These are phyloP conservation scores for Dothidotthia symphoricarpi DNA, from an alignment of 2,329 filamentous ascomycete genomes.

Conservation along the genomic window DNA sequence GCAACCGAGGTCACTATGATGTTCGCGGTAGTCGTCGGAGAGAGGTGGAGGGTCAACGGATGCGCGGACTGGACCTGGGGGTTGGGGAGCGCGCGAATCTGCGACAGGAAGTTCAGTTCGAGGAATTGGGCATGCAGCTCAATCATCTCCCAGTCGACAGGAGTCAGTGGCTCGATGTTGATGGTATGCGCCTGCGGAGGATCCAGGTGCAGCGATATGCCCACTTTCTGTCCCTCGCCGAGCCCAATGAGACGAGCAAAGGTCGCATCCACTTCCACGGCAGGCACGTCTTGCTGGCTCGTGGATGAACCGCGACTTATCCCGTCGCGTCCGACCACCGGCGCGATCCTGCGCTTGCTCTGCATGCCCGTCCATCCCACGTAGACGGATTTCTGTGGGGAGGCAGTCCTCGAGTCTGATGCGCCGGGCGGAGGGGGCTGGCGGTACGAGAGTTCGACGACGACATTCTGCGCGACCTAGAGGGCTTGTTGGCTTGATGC, in stretches of 20 bases:
- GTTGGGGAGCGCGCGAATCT: slow-evolving; percentile 91
- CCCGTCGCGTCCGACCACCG: slow-evolving; percentile 72
- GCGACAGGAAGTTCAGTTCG: slow-evolving; percentile 86
- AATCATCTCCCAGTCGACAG: slow-evolving; percentile 98
- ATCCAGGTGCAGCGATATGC: slow-evolving; percentile 74
- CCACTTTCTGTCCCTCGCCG: slow-evolving; percentile 74
- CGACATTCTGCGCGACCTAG: slow-evolving; percentile 89
- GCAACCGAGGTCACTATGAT: slow-evolving; percentile 82
- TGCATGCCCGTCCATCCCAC: slow-evolving; percentile 98
- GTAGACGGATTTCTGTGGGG: slow-evolving; percentile 68
- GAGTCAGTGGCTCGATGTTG: slow-evolving; percentile 92
- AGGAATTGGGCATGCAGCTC: slow-evolving; percentile 95
- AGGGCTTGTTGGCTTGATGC: slow-evolving; percentile 38
- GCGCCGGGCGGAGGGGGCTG: slow-evolving; percentile 51
- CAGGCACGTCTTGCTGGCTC: slow-evolving; percentile 71
- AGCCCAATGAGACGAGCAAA: slow-evolving; percentile 76
- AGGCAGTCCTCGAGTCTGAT: slow-evolving; percentile 41
- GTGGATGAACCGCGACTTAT: slow-evolving; percentile 59
- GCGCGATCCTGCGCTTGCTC: slow-evolving; percentile 76
- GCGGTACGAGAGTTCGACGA: slow-evolving; percentile 84
- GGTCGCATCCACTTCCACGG: slow-evolving; percentile 84
- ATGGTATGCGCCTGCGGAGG: slow-evolving; percentile 89
- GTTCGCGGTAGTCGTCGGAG: slow-evolving; percentile 91
- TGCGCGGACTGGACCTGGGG: slow-evolving; percentile 66
- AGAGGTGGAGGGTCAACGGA: slow-evolving; percentile 86